phyloP scores from a whole-genome alignment of 176 grass and related monocot species.

The Carex littledalei region DNA sequence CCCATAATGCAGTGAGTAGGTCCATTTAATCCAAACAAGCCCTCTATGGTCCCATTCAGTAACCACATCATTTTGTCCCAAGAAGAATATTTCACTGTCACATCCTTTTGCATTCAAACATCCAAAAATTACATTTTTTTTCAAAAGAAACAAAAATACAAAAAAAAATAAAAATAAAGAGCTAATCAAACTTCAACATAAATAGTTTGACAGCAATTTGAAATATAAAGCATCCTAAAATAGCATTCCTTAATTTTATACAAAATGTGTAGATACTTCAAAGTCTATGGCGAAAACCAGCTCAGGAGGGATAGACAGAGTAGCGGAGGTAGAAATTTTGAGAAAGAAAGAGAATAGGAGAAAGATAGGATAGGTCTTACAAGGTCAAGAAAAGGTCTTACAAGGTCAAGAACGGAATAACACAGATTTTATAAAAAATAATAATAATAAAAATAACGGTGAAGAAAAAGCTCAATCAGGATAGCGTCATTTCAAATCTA shows the following conservation, averaged over 20 bases:
- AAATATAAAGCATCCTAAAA: not conserved
- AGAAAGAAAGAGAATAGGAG: rapidly evolving
- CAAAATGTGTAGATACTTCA: conserved; percentile 16
- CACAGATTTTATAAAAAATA: not conserved
- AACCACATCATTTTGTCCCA: conserved; percentile 26
- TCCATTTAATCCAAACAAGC: conserved; percentile 23
- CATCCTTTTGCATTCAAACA: conserved; percentile 5
- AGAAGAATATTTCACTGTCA: conserved; percentile 37
- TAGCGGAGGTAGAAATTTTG: not conserved
- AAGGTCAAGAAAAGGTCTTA: conserved; percentile 99
- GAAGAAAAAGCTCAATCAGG: conserved; percentile 67
- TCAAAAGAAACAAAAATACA: not conserved
- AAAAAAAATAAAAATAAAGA: not conserved
- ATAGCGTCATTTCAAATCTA: conserved; percentile 43
- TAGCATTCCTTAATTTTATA: conserved; percentile 3
- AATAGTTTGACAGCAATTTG: not conserved
- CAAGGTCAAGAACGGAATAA: conserved; percentile 78
- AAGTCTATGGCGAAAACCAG: conserved; percentile 17
- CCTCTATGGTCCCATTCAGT: conserved; percentile 16
- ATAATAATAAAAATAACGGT: not conserved
- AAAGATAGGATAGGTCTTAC: conserved; percentile 46
- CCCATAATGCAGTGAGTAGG: not conserved
- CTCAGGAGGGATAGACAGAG: conserved; percentile 83
- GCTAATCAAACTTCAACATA: conserved; percentile 9
- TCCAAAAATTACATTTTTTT: conserved; percentile 1